Percentiles rank a stretch among this genome's conserved stretches.
These are phyloP conservation scores for Aspergillus sp. DNA, from an alignment of 2,329 filamentous ascomycete genomes.

Conservation along the genomic window DNA sequence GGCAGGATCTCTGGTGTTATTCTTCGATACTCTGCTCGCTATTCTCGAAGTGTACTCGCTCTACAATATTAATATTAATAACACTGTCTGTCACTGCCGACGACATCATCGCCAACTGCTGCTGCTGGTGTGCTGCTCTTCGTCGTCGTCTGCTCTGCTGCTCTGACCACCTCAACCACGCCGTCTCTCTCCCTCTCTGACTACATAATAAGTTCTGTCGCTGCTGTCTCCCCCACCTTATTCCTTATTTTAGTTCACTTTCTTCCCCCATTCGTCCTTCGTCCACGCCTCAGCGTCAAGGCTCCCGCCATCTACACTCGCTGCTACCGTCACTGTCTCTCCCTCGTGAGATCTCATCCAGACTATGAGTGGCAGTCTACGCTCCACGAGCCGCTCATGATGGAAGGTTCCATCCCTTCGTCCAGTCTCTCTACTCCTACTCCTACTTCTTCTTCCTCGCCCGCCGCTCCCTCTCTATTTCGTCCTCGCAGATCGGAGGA, in stretches of 20 bases:
- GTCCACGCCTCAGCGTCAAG: slow-evolving; percentile 1
- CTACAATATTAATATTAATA: slow-evolving; percentile 3
- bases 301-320: neutral
- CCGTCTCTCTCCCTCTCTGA: slow-evolving; percentile 3
- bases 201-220: slow-evolving; percentile 3
- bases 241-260: neutral
- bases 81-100: neutral
- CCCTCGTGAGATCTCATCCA: slow-evolving; percentile 1
- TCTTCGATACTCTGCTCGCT: neutral
- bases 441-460: slow-evolving; percentile 15
- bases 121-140: neutral
- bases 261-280: neutral
- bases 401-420: slow-evolving; percentile 26
- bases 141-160: neutral
- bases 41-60: neutral
- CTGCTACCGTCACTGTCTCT: neutral
- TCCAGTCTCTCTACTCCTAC: slow-evolving; percentile 17
- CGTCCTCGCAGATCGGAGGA: slow-evolving; percentile 38
- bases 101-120: slow-evolving; percentile 4
- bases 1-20: neutral
- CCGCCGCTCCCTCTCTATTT: slow-evolving; percentile 24
- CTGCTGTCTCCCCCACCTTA: neutral
- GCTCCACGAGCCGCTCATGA: slow-evolving; percentile 17
- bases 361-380: slow-evolving; percentile 21
- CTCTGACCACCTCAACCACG: slow-evolving; percentile 7